A percentile compares a stretch with the other conserved stretches of the same genome.
phyloP scores from a whole-genome alignment of 495 filamentous ascomycete species.

The Tuber magnatum region DNA sequence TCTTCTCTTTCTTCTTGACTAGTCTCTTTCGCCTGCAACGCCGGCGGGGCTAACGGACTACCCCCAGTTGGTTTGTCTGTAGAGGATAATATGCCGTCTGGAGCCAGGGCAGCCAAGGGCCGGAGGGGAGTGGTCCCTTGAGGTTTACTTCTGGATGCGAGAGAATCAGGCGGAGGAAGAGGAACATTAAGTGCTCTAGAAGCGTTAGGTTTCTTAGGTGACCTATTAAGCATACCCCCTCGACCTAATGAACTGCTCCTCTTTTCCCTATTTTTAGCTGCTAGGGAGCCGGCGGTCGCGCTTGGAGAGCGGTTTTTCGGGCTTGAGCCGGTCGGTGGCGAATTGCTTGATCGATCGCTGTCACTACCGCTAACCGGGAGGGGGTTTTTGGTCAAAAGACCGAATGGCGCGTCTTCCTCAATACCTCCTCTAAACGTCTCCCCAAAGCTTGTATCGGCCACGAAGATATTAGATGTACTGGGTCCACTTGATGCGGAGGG shows the following conservation, averaged over 20 bases:
- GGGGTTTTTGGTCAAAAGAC: slow-evolving; percentile 18
- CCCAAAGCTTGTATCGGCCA: slow-evolving; percentile 18
- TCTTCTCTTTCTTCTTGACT: slow-evolving; percentile 45
- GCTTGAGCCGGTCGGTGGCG: neutral
- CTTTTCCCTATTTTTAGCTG: slow-evolving; percentile 19
- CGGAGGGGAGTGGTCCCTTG: neutral
- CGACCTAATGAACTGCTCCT: slow-evolving; percentile 19
- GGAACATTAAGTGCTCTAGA: slow-evolving; percentile 16
- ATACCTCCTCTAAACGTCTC: slow-evolving; percentile 25
- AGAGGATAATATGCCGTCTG: neutral
- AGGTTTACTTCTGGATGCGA: neutral
- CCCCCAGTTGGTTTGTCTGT: slow-evolving; percentile 15
- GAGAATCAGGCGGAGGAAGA: neutral
- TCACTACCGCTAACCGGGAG: neutral
- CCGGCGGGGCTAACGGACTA: slow-evolving; percentile 33
- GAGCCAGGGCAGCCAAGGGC: slow-evolving; percentile 10
- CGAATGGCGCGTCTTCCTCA: slow-evolving; percentile 29
- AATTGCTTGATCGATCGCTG: slow-evolving; percentile 15
- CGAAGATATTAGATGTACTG: slow-evolving; percentile 26
- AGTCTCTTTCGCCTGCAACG: slow-evolving; percentile 23
- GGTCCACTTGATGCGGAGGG: slow-evolving; percentile 19
- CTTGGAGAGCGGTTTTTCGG: slow-evolving; percentile 12
- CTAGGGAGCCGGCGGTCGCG: slow-evolving; percentile 6
- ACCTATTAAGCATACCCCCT: slow-evolving; percentile 24
- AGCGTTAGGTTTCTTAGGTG: slow-evolving; percentile 11